A percentile compares a stretch with the other conserved stretches of the same genome.
Conservation (phyloP, 2,329 filamentous ascomycete species). For the Trichoderma harzianum region DNA sequence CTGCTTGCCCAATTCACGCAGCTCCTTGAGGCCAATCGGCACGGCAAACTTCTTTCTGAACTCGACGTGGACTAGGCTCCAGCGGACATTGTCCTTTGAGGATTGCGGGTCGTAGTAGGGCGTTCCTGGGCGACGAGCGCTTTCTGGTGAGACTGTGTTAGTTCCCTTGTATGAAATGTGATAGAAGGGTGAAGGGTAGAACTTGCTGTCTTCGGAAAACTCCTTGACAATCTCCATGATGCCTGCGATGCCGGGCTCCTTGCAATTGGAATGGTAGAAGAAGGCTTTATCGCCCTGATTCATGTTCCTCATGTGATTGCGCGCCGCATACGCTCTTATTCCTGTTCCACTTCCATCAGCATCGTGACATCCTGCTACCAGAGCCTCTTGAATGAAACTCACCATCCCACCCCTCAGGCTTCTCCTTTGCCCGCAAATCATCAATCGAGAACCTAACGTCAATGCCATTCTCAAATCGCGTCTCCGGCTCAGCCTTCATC, state of each 20-base stretch:
- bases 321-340: slow-evolving; percentile 58
- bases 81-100: slow-evolving; percentile 53
- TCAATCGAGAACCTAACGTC: slow-evolving; percentile 96
- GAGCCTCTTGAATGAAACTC: slow-evolving; percentile 31
- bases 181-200: slow-evolving; percentile 13
- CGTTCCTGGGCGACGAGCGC: slow-evolving; percentile 31
- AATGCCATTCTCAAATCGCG: slow-evolving; percentile 78
- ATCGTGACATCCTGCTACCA: neutral
- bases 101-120: slow-evolving; percentile 84
- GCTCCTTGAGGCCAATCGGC: slow-evolving; percentile 66
- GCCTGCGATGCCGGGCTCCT: slow-evolving; percentile 81
- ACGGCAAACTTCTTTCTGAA: slow-evolving; percentile 79
- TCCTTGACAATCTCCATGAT: slow-evolving; percentile 87
- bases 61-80: slow-evolving; percentile 85
- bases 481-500: slow-evolving; percentile 84
- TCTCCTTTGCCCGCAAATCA: slow-evolving; percentile 67
- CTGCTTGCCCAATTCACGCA: slow-evolving; percentile 60
- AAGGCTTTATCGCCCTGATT: slow-evolving; percentile 88
- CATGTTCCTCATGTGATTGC: slow-evolving; percentile 90
- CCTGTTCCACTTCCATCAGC: slow-evolving; percentile 29
- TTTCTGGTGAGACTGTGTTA: slow-evolving; percentile 26
- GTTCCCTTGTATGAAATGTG: neutral
- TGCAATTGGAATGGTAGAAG: slow-evolving; percentile 96
- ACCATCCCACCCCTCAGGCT: slow-evolving; percentile 92
- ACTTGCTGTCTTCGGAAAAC: slow-evolving; percentile 71